Conservation (phyloP, 306 rosid species). For the Acacia melanoxylon region DNA sequence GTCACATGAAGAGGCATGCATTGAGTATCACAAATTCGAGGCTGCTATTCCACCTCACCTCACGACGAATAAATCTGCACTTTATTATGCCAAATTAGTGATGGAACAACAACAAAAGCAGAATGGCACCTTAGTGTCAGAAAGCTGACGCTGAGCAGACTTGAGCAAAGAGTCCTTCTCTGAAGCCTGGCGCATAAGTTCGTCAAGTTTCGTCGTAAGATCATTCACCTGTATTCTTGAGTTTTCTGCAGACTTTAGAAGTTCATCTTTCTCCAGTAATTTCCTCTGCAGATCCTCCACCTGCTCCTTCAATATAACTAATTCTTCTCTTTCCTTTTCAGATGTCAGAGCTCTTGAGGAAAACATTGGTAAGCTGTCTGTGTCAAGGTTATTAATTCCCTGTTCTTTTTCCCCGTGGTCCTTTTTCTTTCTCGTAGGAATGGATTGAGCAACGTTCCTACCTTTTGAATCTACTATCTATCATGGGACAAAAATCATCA, state of each 20-base stretch:
- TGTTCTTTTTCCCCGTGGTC: constrained; percentile 65
- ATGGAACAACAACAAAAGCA: neutral
- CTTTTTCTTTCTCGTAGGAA: constrained; percentile 60
- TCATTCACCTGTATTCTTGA: constrained; percentile 57
- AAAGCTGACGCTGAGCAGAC: constrained; percentile 64
- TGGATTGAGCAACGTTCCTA: constrained; percentile 64
- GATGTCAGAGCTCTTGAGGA: constrained; percentile 58
- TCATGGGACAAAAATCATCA: constrained; percentile 30
- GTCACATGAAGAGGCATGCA: constrained; percentile 11
- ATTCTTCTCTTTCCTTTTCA: constrained; percentile 77
- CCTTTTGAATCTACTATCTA: constrained; percentile 58
- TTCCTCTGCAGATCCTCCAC: constrained; percentile 74
- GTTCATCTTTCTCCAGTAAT: constrained; percentile 74
- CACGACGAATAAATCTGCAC: neutral
- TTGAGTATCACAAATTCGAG: neutral
- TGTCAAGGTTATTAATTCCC: constrained; percentile 45
- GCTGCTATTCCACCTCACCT: constrained; percentile 3
- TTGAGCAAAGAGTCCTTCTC: constrained; percentile 74
- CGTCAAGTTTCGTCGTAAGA: constrained; percentile 59
- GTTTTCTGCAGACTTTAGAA: constrained; percentile 68
- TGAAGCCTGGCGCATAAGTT: constrained; percentile 56
- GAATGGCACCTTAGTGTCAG: constrained; percentile 76
- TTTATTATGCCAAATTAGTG: constrained; percentile 13
- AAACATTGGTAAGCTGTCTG: constrained; percentile 53
- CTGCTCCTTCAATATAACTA: constrained; percentile 63